Base-by-base conservation (phyloP, 495 filamentous ascomycete species). In the Podospora anserina region DNA sequence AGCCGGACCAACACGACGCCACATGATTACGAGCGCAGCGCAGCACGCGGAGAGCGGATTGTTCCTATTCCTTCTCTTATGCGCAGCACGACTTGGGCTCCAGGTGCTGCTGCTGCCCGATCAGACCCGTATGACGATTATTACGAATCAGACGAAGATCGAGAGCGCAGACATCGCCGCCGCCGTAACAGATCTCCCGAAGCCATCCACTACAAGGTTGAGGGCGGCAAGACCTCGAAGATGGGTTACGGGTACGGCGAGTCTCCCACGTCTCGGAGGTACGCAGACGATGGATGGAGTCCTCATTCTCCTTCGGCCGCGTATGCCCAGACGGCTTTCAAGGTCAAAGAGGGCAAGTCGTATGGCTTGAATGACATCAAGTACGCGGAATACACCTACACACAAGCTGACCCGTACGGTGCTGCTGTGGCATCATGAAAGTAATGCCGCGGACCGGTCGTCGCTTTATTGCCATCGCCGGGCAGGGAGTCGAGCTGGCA, bases 131-230 rank as follows among this genome's bases (percentile, higher is more conserved):
- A 72, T 11, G 69, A 70, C 27, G 66, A 71, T 23, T 66, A 70
- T 15, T 57, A 70, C 53, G 74, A 72, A 23, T 79, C 76, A 0
- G 77, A 79, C 20, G 77, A 79, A 20, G 75, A 76, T 7, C 70
- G 65, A 32, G 72, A 63, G 16, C 71, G 68, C 34, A 70, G 66
- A 27, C 71, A 68, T 15, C 68, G 62, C 18, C 71, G 72, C 19
- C 73, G 72, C 19, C 70, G 73, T 13, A 63, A 54, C 56, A 65
- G 70, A 23, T 72, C 74, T 6, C 72, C 74, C 7, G 49, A 61
- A 9, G 49, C 60, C 27, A 70, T 70, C 60, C 67, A 69, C 16
- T 76, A 78, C 66, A 74, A 71, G 60, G 68, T 76, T 16, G 74
- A 72, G 3, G 67, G 59, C 19, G n/a, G 11, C 67, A 74, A 73